Evolutionary conservation across 2,329 filamentous ascomycete genomes (phyloP), one percentile per base, ranked within the genome.

Genomic region (Sclerotinia spermophila): DNA sequence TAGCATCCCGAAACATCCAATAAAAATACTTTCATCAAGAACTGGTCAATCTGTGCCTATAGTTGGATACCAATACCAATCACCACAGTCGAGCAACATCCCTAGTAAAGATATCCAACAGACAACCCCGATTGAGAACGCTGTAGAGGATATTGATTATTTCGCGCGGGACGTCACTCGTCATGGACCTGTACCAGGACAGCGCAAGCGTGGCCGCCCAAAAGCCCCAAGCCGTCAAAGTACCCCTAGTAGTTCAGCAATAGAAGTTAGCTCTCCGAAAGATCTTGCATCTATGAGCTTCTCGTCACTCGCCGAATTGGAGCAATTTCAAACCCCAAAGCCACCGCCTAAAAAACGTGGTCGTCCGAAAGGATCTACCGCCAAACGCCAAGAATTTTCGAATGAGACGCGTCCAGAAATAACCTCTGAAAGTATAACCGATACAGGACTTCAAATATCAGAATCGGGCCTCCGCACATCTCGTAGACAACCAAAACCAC

Each of bases 381-480:
- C 45, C n/a, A 70, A 66, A 44, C 51, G 48, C 19, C 56, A 67
- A 58, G 51, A 24, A 44, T 13, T 24, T 19, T 5, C 45, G n/a
- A n/a, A 30, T 42, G 58, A 64, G 44, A 19, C 35, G 7, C 51
- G 17, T 30, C 24, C 60, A 30, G 60, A 51, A 8, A 30, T 66
- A 5, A n/a, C 11, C 4, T 21, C 60, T 19, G 60, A 66, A n/a
- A 60, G 58, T 17, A 7, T n/a, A 66, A 11, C 27, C 11, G 48
- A 70, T 10, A 40, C 48, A 30, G 68, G 68, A 40, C 44, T 70
- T 56, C 62, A 66, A 38, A 66, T 66, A 15, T 53, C 45, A 13
- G 62, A 66, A n/a, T 66, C 55, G 30, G 65, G 65, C 5, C 65
- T 60, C 17, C 69, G 69, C 19, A 40, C 62, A 67, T 70, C 69